Base-by-base conservation (phyloP, 371 early-diverging fungal genomes). In the Mortierella sp. region DNA sequence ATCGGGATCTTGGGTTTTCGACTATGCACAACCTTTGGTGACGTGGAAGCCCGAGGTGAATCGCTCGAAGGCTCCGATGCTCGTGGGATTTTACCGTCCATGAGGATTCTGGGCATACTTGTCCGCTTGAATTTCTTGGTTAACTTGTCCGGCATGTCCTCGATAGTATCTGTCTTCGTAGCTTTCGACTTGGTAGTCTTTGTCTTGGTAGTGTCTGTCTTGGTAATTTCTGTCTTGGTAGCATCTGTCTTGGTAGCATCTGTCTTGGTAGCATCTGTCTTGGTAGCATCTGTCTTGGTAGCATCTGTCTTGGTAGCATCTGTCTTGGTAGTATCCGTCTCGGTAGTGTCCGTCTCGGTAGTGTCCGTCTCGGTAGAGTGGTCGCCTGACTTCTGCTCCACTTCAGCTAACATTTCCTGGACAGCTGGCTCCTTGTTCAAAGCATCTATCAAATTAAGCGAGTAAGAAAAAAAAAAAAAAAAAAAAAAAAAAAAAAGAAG, bases 381-480 rank as follows among this genome's bases (percentile, higher is more conserved):
- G 9, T 37, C 37, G 9, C 37, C 37, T 37, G 37, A 4, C 25
- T 66, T 51, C 7, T n/a, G n/a, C n/a, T 64, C 57, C 0, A 30
- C 45, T 43, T 64, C 71, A 2, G 62, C 60, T 4, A 75, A 25
- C 60, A 70, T 52, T 18, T 66, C 64, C 44, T 75, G 76, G n/a
- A 75, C 76, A 30, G 76, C 76, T 1, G 71, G 71, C 21, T 75
- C 76, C 18, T 68, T 55, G 28, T 67, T 75, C 14, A 75, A 26
- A 0, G 72, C 62, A 65, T 77, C 79, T 72, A 58, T 1, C 26
- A 28, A 6, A 14, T 14, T 19, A 44, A 60, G n/a, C n/a, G n/a
- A n/a, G n/a, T n/a, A n/a, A n/a, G n/a, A 53, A 45, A 52, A 37
- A 37, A 9, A 3, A 9, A 37, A 37, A 37, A 9, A 37, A 9